Evolutionary conservation across 805 yeast genomes (phyloP).

Genomic region (Cyberlindnera maritima): DNA sequence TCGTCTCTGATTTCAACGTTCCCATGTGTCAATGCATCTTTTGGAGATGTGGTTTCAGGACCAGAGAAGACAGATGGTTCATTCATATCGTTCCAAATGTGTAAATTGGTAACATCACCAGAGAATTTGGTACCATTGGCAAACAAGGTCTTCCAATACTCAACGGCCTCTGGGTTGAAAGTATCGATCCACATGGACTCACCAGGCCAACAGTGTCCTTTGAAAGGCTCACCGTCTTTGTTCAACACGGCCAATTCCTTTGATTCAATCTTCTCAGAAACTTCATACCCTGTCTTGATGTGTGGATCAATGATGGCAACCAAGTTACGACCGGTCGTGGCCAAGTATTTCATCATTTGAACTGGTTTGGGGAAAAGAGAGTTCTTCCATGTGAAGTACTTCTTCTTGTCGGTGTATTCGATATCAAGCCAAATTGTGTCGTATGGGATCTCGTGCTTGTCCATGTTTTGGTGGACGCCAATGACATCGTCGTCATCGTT

Average conservation of each 20-base stretch:
- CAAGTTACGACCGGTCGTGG: constrained; percentile 70
- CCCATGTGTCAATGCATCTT: constrained; percentile 74
- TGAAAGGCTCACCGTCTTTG: constrained; percentile 46
- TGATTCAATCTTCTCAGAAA: constrained; percentile 51
- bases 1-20: constrained; percentile 88
- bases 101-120: constrained; percentile 59
- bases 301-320: constrained; percentile 93
- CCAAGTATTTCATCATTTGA: constrained; percentile 62
- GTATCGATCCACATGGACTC: constrained; percentile 93
- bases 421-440: constrained; percentile 95
- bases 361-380: constrained; percentile 73
- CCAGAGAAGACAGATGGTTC: constrained; percentile 96
- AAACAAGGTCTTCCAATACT: constrained; percentile 59
- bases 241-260: constrained; percentile 46
- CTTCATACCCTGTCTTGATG: constrained; percentile 65
- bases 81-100: constrained; percentile 97
- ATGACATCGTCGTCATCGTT: constrained; percentile 83
- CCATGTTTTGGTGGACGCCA: constrained; percentile 68
- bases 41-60: constrained; percentile 89
- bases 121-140: constrained; percentile 43
- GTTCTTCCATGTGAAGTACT: constrained; percentile 89
- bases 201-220: constrained; percentile 98
- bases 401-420: constrained; percentile 83
- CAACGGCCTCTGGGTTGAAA: constrained; percentile 57
- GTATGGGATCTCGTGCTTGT: constrained; percentile 70